phyloP scores from a whole-genome alignment of 148 eudicot genomes.

The Rhododendron ferrugineum region DNA sequence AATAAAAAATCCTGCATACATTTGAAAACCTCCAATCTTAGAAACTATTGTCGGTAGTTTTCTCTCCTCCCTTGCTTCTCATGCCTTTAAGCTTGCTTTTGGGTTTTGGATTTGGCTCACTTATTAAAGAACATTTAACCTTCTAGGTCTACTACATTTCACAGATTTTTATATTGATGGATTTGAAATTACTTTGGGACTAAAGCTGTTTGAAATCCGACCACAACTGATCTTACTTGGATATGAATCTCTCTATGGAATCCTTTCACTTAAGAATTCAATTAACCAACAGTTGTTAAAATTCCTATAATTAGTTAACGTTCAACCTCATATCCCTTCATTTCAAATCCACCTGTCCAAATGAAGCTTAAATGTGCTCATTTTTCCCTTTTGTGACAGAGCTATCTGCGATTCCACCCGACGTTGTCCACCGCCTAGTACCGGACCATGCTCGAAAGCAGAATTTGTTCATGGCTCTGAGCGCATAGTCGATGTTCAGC shows the following conservation, averaged over 20 bases:
- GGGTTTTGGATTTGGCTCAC: neutral
- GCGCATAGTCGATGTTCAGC: slow-evolving; percentile 27
- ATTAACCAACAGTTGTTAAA: neutral
- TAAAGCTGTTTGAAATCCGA: neutral
- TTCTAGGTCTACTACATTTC: neutral
- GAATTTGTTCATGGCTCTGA: slow-evolving; percentile 92
- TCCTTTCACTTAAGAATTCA: neutral
- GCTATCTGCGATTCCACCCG: slow-evolving; percentile 72
- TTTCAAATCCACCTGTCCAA: neutral
- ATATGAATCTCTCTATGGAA: neutral
- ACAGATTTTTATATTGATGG: neutral
- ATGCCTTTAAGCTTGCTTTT: neutral
- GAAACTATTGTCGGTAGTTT: neutral
- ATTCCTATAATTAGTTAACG: neutral
- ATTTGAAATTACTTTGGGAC: neutral
- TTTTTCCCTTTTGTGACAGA: slow-evolving; percentile 36
- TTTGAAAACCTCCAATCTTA: neutral
- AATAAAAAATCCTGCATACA: neutral
- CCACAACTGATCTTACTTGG: neutral
- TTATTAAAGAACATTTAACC: neutral
- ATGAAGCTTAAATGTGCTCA: neutral
- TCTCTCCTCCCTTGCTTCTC: neutral
- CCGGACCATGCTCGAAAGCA: slow-evolving; percentile 98
- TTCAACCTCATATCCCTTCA: neutral
- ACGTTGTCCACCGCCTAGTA: slow-evolving; percentile 71